Percentiles rank a stretch among this genome's conserved stretches.
phyloP scores from a whole-genome alignment of 2,329 filamentous ascomycete genomes.

The Cylindrodendrum hubeiense region DNA sequence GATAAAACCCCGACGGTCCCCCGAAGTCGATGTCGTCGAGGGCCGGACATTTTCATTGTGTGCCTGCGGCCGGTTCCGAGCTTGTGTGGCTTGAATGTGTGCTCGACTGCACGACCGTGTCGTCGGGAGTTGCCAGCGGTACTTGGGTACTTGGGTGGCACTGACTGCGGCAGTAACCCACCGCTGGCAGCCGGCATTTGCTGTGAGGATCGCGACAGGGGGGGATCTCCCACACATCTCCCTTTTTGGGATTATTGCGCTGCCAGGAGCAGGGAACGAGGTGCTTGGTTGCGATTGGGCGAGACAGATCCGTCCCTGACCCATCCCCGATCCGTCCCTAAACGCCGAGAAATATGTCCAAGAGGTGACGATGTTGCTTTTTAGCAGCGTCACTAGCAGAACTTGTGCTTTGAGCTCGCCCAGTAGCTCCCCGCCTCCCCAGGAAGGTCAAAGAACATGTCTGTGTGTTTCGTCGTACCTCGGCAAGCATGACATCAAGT shows the following conservation, averaged over 20 bases:
- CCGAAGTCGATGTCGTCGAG: neutral
- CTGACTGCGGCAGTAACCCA: neutral
- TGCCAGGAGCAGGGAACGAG: neutral
- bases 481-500: too few species aligned
- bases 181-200: neutral
- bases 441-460: neutral
- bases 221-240: neutral
- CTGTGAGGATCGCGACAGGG: neutral
- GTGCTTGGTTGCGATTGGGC: neutral
- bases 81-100: neutral
- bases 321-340: neutral
- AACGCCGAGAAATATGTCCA: neutral
- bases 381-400: neutral
- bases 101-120: neutral
- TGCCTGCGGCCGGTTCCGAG: neutral
- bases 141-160: neutral
- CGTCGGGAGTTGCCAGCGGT: neutral
- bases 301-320: neutral
- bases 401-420: neutral
- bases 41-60: neutral
- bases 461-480: neutral
- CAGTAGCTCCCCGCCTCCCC: neutral
- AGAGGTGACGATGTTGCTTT: neutral
- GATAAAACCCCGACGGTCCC: slow-evolving; percentile 11
- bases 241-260: neutral